Conservation (phyloP, 768 basidiomycete genomes). For the Auriscalpium orientale region DNA sequence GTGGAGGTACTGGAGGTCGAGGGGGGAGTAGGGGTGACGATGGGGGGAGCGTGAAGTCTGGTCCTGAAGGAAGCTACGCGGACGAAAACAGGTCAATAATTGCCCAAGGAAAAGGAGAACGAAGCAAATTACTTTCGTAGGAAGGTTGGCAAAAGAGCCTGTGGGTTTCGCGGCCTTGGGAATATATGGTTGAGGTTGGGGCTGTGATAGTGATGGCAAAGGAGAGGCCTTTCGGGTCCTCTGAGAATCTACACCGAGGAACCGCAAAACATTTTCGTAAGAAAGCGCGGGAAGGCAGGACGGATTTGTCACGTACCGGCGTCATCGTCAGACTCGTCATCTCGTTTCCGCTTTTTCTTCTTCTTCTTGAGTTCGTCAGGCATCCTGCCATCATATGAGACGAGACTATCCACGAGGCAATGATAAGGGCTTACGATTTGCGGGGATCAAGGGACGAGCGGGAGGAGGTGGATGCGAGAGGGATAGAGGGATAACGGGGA, state of each 20-base stretch:
- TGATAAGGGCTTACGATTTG: constrained; percentile 39
- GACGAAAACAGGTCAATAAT: constrained; percentile 1
- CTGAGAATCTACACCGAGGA: constrained; percentile 7
- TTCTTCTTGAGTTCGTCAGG: constrained; percentile 59
- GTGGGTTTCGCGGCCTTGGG: constrained; percentile 53
- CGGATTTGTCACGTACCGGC: constrained; percentile 31
- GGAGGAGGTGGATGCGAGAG: constrained; percentile 34
- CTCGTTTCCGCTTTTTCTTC: constrained; percentile 83
- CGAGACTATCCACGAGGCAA: constrained; percentile 4
- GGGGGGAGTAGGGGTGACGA: constrained; percentile 42
- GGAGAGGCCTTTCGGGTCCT: constrained; percentile 48
- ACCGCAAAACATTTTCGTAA: constrained; percentile 2
- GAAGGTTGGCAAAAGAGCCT: constrained; percentile 31
- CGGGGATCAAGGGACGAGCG: constrained; percentile 58
- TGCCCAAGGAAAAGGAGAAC: not conserved
- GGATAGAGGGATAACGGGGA: constrained; percentile 35
- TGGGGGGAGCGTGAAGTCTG: constrained; percentile 57
- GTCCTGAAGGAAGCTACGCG: constrained; percentile 29
- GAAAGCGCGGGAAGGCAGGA: not conserved
- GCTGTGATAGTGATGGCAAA: constrained; percentile 27
- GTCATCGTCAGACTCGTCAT: constrained; percentile 65
- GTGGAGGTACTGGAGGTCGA: constrained; percentile 54
- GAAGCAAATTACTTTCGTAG: constrained; percentile 39
- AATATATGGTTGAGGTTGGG: constrained; percentile 29
- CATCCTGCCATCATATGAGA: constrained; percentile 16